phyloP scores from a whole-genome alignment of 345 rosid species.

The Erodium maritimum region DNA sequence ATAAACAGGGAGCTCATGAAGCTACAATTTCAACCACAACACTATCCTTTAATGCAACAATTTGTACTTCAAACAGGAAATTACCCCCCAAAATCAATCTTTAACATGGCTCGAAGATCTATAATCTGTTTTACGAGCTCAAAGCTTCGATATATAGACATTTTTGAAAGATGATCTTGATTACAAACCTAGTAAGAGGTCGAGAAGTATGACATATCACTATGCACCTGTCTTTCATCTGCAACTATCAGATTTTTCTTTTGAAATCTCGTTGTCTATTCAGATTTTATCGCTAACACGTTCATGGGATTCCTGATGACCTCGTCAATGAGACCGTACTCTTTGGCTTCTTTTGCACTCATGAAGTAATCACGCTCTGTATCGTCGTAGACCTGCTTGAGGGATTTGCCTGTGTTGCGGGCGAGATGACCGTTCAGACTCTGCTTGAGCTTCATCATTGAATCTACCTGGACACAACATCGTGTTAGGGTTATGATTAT shows the following conservation, averaged over 20 bases:
- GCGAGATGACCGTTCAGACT: conserved; percentile 82
- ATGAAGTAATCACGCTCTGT: conserved; percentile 96
- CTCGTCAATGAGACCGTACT: conserved; percentile 85
- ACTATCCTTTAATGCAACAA: background rate
- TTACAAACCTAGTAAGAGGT: background rate
- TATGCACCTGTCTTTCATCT: no score
- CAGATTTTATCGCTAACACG: conserved; percentile 38
- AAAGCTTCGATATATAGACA: background rate
- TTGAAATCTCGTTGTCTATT: conserved; percentile 13
- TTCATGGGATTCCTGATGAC: conserved; percentile 83
- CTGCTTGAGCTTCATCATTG: conserved; percentile 92
- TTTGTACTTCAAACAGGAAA: no score
- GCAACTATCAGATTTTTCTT: background rate
- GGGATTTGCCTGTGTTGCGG: conserved; percentile 86
- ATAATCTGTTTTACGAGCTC: background rate
- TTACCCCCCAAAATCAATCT: background rate
- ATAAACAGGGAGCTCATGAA: no score
- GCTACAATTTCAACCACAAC: background rate
- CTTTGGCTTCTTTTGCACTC: conserved; percentile 92
- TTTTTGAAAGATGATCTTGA: background rate
- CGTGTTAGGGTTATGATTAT: background rate
- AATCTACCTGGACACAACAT: conserved; percentile 53
- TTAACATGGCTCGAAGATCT: background rate
- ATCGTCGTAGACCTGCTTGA: conserved; percentile 68
- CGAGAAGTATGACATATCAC: no score